These are phyloP conservation scores for Rhytidiadelphus loreus DNA, from an alignment of 225 moss, liverwort and hornwort genomes.

Conservation along the genomic window DNA sequence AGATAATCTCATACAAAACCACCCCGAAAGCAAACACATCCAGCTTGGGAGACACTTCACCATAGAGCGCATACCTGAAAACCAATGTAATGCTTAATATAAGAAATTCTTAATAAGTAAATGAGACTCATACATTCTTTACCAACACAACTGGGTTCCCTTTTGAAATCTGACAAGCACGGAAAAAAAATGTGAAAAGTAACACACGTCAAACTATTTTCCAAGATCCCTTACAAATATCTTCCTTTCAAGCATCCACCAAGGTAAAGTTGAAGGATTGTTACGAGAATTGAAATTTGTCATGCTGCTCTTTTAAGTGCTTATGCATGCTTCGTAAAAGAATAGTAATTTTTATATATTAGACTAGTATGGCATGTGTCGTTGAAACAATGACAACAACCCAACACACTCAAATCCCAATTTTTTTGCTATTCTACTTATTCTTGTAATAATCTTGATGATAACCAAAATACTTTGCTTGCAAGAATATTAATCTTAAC, in stretches of 20 bases:
- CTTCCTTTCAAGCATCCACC: not conserved
- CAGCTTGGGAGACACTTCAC: constrained; percentile 81
- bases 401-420: not conserved
- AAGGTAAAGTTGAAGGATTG: not conserved
- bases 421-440: not conserved
- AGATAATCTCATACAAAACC: constrained; percentile 86
- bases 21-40: constrained; percentile 96
- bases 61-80: constrained; percentile 86
- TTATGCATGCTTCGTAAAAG: not conserved
- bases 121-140: not conserved
- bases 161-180: not conserved
- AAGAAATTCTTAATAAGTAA: not conserved
- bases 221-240: not conserved
- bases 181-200: not conserved
- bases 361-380: not conserved
- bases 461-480: not conserved
- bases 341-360: too few relatives aligned
- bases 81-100: not conserved
- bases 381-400: not conserved
- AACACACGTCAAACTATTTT: not conserved
- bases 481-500: not conserved
- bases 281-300: not conserved
- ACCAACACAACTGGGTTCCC: not conserved
- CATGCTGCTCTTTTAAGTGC: not conserved
- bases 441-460: not conserved